phyloP scores from a whole-genome alignment of 2,329 filamentous ascomycete genomes.

The Pestalotiopsis sp. region DNA sequence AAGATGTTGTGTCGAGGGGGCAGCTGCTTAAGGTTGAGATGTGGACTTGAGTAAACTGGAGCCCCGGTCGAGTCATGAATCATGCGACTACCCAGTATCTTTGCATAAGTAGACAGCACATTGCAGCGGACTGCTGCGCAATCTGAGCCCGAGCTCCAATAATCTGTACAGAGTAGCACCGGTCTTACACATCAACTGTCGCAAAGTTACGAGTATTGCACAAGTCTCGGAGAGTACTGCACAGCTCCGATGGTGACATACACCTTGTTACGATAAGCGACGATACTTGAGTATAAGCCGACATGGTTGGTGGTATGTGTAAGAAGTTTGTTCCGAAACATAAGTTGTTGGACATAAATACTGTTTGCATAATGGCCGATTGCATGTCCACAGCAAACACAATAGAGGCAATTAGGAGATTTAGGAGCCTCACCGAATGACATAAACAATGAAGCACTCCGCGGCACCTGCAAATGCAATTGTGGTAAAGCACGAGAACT shows the following conservation, averaged over 20 bases:
- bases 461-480: too few relatives aligned
- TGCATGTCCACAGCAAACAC: too few relatives aligned
- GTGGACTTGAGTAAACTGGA: too few relatives aligned
- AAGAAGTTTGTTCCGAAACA: too few relatives aligned
- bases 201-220: background rate
- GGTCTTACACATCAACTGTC: background rate
- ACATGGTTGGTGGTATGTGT: background rate
- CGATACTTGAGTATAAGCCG: background rate
- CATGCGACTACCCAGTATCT: background rate
- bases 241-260: background rate
- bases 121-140: background rate
- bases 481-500: too few relatives aligned
- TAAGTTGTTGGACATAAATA: too few relatives aligned
- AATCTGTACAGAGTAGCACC: background rate
- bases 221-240: background rate
- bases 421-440: too few relatives aligned
- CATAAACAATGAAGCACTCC: too few relatives aligned
- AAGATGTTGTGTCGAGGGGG: too few relatives aligned
- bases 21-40: too few relatives aligned
- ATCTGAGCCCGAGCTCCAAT: background rate
- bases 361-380: too few relatives aligned
- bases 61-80: background rate
- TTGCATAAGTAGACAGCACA: background rate
- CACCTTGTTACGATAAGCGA: background rate
- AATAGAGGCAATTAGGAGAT: too few relatives aligned